Evolutionary conservation across 2,329 filamentous ascomycete genomes (phyloP).

Genomic region (Mollisiaceae sp.): DNA sequence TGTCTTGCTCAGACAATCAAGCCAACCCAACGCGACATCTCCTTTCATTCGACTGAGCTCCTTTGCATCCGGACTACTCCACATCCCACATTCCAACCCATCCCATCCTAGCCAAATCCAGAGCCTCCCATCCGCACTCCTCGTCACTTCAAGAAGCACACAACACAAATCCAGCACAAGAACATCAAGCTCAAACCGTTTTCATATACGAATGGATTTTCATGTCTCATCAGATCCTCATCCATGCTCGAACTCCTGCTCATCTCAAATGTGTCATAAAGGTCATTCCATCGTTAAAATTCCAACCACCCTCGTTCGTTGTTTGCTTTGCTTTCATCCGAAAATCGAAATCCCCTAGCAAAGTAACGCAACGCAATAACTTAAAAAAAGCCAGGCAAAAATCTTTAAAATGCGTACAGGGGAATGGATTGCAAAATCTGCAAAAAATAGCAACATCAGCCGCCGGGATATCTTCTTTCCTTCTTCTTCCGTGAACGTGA

Average conservation of each 20-base stretch:
- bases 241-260: not conserved
- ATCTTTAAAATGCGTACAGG: slow-evolving; percentile 12
- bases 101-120: no score
- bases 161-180: not conserved
- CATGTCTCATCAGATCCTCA: not conserved
- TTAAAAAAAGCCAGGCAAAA: not conserved
- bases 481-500: not conserved
- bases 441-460: not conserved
- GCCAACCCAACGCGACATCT: no score
- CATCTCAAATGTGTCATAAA: slow-evolving; percentile 1
- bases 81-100: no score
- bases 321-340: not conserved
- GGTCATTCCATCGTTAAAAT: slow-evolving; percentile 6
- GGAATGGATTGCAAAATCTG: slow-evolving; percentile 1
- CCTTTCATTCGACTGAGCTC: no score
- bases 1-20: no score
- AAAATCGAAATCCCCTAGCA: not conserved
- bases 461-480: slow-evolving; percentile 5
- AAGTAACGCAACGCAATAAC: no score
- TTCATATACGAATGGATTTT: not conserved
- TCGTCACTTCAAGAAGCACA: not conserved
- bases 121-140: not conserved
- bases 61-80: no score
- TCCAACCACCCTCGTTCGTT: not conserved
- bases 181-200: not conserved